These are phyloP conservation scores for Kluyveromyces starmeri DNA, from an alignment of 805 yeast genomes.

Conservation along the genomic window DNA sequence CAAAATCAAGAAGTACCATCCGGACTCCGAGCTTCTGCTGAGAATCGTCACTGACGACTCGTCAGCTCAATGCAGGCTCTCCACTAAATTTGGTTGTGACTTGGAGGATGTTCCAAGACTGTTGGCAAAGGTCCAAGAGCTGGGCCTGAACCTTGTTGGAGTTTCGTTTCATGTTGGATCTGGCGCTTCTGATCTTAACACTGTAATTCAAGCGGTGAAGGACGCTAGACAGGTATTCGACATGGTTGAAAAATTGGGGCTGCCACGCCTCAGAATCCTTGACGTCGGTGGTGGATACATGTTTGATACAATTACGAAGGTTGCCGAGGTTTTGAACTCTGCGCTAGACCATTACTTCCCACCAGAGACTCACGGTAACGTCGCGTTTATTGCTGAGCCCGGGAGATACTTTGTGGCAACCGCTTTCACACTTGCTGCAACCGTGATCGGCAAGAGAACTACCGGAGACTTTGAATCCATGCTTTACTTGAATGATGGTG, in stretches of 20 bases:
- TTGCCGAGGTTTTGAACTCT: conserved; percentile 47
- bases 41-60: conserved; percentile 88
- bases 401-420: conserved; percentile 84
- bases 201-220: conserved; percentile 59
- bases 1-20: conserved; percentile 62
- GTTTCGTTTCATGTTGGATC: conserved; percentile 96
- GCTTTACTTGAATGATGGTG: conserved; percentile 90
- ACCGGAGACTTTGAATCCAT: conserved; percentile 40
- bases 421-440: conserved; percentile 76
- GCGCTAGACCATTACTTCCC: conserved; percentile 59
- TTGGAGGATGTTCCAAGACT: conserved; percentile 43
- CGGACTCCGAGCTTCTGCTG: conserved; percentile 59
- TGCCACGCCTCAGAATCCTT: conserved; percentile 39
- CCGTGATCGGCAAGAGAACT: conserved; percentile 76
- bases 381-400: conserved; percentile 76
- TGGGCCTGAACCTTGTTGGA: conserved; percentile 64
- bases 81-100: conserved; percentile 84
- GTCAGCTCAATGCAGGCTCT: conserved; percentile 73
- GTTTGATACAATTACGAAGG: conserved; percentile 47
- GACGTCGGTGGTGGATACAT: conserved; percentile 96
- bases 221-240: conserved; percentile 68
- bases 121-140: conserved; percentile 49
- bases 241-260: conserved; percentile 40
- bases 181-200: conserved; percentile 68
- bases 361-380: conserved; percentile 17